A percentile compares a stretch with the other conserved stretches of the same genome.
Conservation (phyloP, 208 protist species). For the Leishmania aethiopica region DNA sequence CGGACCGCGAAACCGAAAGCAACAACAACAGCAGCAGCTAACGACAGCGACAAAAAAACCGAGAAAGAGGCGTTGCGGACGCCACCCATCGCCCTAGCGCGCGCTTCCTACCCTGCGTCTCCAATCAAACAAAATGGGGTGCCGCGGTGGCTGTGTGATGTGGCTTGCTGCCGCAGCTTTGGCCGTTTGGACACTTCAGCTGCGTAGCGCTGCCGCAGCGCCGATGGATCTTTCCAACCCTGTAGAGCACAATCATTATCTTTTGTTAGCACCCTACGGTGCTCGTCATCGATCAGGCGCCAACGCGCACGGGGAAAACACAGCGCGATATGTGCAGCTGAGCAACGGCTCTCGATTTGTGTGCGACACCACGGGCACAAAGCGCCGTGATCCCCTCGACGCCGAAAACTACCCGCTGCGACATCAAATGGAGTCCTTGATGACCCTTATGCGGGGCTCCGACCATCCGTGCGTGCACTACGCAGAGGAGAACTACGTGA, state of each 20-base stretch:
- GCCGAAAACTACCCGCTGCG: neutral
- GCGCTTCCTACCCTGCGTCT: neutral
- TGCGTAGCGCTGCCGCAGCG: neutral
- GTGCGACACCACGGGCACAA: conserved; percentile 8
- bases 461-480: conserved; percentile 10
- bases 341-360: conserved; percentile 35
- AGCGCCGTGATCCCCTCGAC: conserved; percentile 3
- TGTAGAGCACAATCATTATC: conserved; percentile 18
- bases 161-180: neutral
- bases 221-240: conserved; percentile 12
- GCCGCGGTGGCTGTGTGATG: neutral
- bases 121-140: neutral
- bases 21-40: neutral
- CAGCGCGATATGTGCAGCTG: conserved; percentile 30
- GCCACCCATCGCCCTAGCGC: neutral
- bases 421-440: conserved; percentile 9
- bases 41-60: neutral
- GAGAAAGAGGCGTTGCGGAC: neutral
- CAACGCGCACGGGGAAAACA: neutral
- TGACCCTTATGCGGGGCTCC: neutral
- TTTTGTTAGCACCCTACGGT: conserved; percentile 15
- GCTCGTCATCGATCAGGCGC: neutral
- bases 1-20: neutral
- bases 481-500: neutral
- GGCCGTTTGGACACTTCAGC: neutral